These are phyloP conservation scores for Ambrosia trifida DNA, from an alignment of 129 eudicot species.

Conservation along the genomic window DNA sequence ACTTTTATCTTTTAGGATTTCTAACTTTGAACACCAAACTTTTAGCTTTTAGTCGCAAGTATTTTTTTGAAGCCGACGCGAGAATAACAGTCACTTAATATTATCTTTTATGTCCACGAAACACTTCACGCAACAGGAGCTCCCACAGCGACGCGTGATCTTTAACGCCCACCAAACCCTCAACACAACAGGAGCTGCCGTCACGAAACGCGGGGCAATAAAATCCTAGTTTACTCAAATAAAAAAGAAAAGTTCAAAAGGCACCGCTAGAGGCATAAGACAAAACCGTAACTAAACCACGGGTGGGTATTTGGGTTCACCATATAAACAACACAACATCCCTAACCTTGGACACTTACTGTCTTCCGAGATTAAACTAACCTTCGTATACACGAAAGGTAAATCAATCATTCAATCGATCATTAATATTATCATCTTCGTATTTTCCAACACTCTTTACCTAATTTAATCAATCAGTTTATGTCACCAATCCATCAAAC, in stretches of 20 bases:
- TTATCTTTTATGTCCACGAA: too few relatives aligned
- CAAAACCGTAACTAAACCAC: conserved; percentile 7
- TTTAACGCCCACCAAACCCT: too few relatives aligned
- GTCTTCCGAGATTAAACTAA: conserved; percentile 9
- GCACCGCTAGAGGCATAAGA: conserved; percentile 11
- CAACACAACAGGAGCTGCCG: too few relatives aligned
- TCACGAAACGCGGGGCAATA: too few relatives aligned
- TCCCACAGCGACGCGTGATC: too few relatives aligned
- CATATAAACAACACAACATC: conserved; percentile 12
- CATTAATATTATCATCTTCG: background rate
- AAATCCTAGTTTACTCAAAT: too few relatives aligned
- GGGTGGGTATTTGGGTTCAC: background rate
- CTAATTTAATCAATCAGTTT: background rate
- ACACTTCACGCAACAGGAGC: too few relatives aligned
- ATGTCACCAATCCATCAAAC: background rate
- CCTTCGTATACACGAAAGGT: conserved; percentile 26
- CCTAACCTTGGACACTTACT: conserved; percentile 15
- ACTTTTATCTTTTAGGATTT: too few relatives aligned
- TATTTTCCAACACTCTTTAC: background rate
- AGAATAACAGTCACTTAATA: too few relatives aligned
- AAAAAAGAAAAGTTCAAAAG: background rate
- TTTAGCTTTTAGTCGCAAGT: too few relatives aligned
- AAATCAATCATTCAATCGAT: conserved; percentile 5
- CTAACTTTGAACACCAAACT: too few relatives aligned
- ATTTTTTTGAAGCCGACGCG: too few relatives aligned